Percentiles rank a stretch among this genome's conserved stretches.
Evolutionary conservation across 371 early-diverging fungal species (phyloP).

Genomic region (Mucor lusitanicus): DNA sequence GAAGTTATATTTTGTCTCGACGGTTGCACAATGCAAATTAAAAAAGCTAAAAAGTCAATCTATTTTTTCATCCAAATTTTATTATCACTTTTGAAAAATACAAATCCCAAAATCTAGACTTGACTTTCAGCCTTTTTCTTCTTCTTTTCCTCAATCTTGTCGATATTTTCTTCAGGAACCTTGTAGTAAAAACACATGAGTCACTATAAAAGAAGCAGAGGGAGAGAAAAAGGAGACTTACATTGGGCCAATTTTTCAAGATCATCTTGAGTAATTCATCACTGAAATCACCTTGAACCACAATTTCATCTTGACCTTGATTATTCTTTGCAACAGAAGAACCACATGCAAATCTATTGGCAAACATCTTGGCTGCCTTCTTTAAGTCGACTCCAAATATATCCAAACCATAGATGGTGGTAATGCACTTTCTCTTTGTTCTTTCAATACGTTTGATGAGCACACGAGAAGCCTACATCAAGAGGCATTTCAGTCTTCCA

Average conservation of each 20-base stretch:
- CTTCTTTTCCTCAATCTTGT: constrained; percentile 67
- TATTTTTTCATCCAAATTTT: background rate
- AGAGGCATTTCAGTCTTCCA: background rate
- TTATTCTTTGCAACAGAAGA: constrained; percentile 91
- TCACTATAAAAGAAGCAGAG: background rate
- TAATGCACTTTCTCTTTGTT: constrained; percentile 89
- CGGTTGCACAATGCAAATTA: constrained; percentile 10
- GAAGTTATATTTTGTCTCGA: constrained; percentile 4
- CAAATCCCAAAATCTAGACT: constrained; percentile 5
- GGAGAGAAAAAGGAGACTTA: constrained; percentile 26
- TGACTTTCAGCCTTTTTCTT: constrained; percentile 42
- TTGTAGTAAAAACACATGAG: constrained; percentile 11
- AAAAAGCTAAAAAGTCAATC: background rate
- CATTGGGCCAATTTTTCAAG: constrained; percentile 60
- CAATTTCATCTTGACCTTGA: constrained; percentile 89
- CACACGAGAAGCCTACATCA: constrained; percentile 52
- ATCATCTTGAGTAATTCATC: constrained; percentile 80
- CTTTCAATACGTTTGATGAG: constrained; percentile 83
- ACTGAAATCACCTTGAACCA: constrained; percentile 89
- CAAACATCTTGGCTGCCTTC: constrained; percentile 92
- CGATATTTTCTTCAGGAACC: constrained; percentile 72
- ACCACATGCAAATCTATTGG: constrained; percentile 91
- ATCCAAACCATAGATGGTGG: constrained; percentile 78
- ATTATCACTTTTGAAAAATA: background rate
- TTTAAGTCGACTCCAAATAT: constrained; percentile 89